phyloP scores from a whole-genome alignment of 169 alveolate species.

The Plasmodium fragile region DNA sequence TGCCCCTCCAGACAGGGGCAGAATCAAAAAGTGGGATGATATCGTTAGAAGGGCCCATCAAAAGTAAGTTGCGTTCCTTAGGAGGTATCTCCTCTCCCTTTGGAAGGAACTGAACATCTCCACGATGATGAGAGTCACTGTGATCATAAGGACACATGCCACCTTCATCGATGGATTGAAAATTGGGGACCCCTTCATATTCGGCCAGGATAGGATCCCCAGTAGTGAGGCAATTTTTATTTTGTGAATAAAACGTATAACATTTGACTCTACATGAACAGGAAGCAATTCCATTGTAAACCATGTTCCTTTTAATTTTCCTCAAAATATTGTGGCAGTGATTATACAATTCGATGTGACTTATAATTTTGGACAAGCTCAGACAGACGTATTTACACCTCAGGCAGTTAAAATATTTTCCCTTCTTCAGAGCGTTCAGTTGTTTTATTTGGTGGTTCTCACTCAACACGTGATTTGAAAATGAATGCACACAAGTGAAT shows the following conservation, averaged over 20 bases:
- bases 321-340: constrained; percentile 67
- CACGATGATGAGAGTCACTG: background rate
- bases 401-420: constrained; percentile 45
- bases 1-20: background rate
- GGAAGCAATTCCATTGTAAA: constrained; percentile 30
- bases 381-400: constrained; percentile 69
- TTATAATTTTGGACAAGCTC: constrained; percentile 62
- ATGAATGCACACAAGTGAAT: constrained; percentile 60
- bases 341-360: constrained; percentile 60
- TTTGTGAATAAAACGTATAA: constrained; percentile 47
- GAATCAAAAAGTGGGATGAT: background rate
- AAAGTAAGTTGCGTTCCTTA: background rate
- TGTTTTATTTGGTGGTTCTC: constrained; percentile 71
- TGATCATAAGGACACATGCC: background rate
- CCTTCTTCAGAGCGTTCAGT: constrained; percentile 48
- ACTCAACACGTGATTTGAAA: constrained; percentile 29
- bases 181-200: background rate
- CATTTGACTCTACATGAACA: constrained; percentile 57
- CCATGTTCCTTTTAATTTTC: constrained; percentile 55
- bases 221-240: background rate
- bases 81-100: background rate
- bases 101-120: background rate
- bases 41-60: background rate
- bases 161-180: background rate
- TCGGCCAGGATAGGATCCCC: background rate